Conservation (phyloP, 2,329 filamentous ascomycete species). For the Calonectria honghensis region DNA sequence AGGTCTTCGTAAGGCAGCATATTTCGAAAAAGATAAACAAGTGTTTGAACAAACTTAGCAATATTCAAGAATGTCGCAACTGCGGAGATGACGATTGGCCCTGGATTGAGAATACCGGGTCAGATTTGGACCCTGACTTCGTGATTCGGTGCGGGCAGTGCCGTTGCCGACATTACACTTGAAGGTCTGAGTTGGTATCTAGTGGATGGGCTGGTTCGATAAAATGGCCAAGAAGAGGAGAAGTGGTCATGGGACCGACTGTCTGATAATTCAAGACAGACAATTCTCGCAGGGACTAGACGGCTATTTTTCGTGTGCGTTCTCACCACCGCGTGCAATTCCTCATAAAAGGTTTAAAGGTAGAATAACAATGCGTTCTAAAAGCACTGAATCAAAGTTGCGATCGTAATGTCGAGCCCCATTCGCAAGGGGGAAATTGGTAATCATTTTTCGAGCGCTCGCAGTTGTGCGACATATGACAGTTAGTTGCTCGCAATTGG, state of each 20-base stretch:
- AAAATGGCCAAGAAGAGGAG: background rate
- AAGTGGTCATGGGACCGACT: too few species aligned
- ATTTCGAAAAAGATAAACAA: background rate
- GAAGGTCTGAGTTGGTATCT: background rate
- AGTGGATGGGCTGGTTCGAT: background rate
- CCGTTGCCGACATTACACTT: constrained; percentile 16
- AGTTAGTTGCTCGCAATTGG: background rate
- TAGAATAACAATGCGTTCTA: background rate
- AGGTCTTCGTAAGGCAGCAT: background rate
- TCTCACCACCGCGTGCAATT: background rate
- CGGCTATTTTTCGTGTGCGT: background rate
- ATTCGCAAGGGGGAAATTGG: background rate
- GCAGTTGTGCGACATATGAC: too few species aligned
- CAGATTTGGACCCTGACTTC: background rate
- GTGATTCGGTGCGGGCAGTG: constrained; percentile 26
- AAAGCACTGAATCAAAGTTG: background rate
- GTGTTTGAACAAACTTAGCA: background rate
- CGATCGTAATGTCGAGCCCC: background rate
- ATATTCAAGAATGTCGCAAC: constrained; percentile 6
- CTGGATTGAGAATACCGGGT: constrained; percentile 14
- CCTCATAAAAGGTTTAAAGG: too few species aligned
- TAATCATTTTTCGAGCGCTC: background rate
- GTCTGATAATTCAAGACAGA: background rate
- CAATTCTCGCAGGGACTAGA: background rate
- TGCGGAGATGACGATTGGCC: constrained; percentile 15